phyloP scores from a whole-genome alignment of 257 asterid genomes.

The Thymus mandschuricus region DNA sequence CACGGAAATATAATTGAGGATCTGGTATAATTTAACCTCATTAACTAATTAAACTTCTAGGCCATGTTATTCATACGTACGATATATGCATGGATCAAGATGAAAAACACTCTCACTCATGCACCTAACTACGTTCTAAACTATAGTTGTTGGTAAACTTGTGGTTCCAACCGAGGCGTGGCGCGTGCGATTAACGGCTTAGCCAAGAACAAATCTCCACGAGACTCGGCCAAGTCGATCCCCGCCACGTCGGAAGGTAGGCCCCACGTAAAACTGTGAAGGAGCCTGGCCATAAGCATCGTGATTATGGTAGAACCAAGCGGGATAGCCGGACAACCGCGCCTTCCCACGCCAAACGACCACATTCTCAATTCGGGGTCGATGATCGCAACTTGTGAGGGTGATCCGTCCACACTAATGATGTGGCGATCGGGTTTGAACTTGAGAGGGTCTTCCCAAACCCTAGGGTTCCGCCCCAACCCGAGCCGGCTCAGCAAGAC shows the following conservation, averaged over 20 bases:
- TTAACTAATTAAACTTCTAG: too few species aligned
- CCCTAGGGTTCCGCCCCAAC: constrained; percentile 42
- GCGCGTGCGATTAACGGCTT: constrained; percentile 19
- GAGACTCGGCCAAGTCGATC: neutral
- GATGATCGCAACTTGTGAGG: constrained; percentile 15
- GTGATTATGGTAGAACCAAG: constrained; percentile 23
- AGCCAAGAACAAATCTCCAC: neutral
- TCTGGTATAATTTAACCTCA: too few species aligned
- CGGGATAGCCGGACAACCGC: constrained; percentile 30
- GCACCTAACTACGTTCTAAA: too few species aligned
- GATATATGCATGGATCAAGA: too few species aligned
- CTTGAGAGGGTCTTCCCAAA: constrained; percentile 34
- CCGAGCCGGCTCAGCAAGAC: constrained; percentile 35
- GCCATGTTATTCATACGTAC: too few species aligned
- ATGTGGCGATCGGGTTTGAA: constrained; percentile 40
- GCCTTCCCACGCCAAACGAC: constrained; percentile 36
- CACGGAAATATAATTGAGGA: too few species aligned
- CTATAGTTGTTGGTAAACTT: neutral
- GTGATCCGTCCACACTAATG: too few species aligned
- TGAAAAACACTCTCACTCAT: too few species aligned
- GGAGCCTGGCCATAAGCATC: neutral
- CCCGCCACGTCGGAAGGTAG: neutral
- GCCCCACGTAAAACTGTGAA: neutral
- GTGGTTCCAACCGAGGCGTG: constrained; percentile 4
- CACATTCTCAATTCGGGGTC: constrained; percentile 29